These are phyloP conservation scores for Moniliella sp. DNA, from an alignment of 1,284 basidiomycete genomes.

Conservation along the genomic window DNA sequence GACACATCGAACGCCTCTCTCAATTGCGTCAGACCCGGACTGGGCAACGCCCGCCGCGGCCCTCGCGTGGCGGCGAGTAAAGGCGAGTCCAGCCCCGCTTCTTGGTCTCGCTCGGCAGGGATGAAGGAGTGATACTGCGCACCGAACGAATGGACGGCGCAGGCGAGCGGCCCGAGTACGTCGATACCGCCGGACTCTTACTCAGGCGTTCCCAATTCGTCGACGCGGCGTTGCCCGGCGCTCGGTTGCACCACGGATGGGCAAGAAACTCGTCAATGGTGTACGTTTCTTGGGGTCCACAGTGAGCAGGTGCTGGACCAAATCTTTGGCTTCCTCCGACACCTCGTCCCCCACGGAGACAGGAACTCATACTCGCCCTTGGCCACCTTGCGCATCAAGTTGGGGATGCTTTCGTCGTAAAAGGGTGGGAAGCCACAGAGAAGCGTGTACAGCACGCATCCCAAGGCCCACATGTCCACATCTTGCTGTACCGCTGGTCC, in stretches of 20 bases:
- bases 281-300: slow-evolving; percentile 78
- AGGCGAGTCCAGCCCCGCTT: slow-evolving; percentile 65
- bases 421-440: slow-evolving; percentile 96
- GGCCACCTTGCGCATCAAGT: slow-evolving; percentile 93
- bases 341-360: slow-evolving; percentile 98
- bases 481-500: slow-evolving; percentile 92
- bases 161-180: slow-evolving; percentile 17
- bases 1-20: slow-evolving; percentile 98
- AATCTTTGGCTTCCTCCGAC: slow-evolving; percentile 67
- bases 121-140: no score
- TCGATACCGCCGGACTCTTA: slow-evolving; percentile 25
- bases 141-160: no score
- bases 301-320: slow-evolving; percentile 81
- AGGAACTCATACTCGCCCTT: slow-evolving; percentile 92
- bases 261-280: slow-evolving; percentile 93
- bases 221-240: no score
- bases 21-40: slow-evolving; percentile 57
- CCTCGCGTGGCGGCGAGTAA: slow-evolving; percentile 47
- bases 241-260: slow-evolving; percentile 71
- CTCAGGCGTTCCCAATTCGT: no score
- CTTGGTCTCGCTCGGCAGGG: no score
- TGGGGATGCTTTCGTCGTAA: slow-evolving; percentile 95
- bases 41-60: slow-evolving; percentile 47
- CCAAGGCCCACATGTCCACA: slow-evolving; percentile 99
- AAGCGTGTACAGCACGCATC: slow-evolving; percentile 90